Percentiles rank a stretch among this genome's conserved stretches.
phyloP scores from a whole-genome alignment of 129 eudicot species.

The Flaveria bidentis region DNA sequence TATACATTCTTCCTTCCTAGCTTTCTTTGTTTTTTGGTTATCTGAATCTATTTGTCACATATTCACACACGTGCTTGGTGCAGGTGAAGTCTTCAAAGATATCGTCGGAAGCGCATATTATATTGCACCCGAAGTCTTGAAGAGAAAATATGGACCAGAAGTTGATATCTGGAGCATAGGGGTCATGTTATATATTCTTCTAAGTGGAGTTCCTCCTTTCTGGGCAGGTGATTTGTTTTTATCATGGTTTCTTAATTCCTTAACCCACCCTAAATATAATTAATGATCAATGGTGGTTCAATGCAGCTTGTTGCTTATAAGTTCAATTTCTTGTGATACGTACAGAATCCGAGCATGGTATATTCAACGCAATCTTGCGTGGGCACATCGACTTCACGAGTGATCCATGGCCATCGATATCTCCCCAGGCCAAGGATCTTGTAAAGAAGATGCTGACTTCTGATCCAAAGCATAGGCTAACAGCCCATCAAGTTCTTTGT shows the following conservation, averaged over 20 bases:
- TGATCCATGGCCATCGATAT: conserved; percentile 45
- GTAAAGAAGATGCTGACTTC: conserved; percentile 40
- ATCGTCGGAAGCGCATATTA: too few species aligned
- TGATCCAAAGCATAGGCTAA: conserved; percentile 34
- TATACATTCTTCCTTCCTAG: too few species aligned
- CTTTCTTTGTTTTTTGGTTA: too few species aligned
- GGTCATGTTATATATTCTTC: too few species aligned
- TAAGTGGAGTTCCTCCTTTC: too few species aligned
- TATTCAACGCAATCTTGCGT: conserved; percentile 34
- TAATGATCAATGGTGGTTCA: neutral
- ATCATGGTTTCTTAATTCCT: neutral
- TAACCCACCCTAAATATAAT: too few species aligned
- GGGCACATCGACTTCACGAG: conserved; percentile 40
- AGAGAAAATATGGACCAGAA: too few species aligned
- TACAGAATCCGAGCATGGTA: conserved; percentile 41
- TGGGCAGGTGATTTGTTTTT: neutral
- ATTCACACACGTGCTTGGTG: too few species aligned
- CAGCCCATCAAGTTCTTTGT: conserved; percentile 47
- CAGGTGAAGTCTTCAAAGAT: too few species aligned
- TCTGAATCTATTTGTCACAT: too few species aligned
- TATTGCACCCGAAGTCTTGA: too few species aligned
- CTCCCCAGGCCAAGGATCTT: conserved; percentile 41
- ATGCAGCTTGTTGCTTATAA: neutral
- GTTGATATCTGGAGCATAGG: too few species aligned
- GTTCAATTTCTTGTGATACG: neutral